A percentile compares a stretch with the other conserved stretches of the same genome.
These are phyloP conservation scores for Gardenia jasminoides DNA, from an alignment of 257 asterid genomes.

Conservation along the genomic window DNA sequence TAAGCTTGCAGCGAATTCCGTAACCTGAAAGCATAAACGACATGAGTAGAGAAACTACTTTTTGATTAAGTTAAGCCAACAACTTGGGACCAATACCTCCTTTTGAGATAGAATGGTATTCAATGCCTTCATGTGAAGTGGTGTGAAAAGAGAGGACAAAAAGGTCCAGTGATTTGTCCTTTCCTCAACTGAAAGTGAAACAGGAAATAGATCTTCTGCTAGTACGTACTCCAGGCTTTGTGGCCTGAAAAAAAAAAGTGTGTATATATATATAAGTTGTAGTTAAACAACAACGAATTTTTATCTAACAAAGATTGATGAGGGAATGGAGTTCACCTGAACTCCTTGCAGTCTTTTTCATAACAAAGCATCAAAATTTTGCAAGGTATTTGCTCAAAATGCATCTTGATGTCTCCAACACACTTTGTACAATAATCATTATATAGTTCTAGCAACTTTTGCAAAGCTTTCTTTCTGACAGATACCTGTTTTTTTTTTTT, in stretches of 20 bases:
- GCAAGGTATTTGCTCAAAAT: conserved; percentile 79
- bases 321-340: conserved; percentile 51
- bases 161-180: conserved; percentile 68
- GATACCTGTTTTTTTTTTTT: conserved; percentile 38
- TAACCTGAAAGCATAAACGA: conserved; percentile 44
- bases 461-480: conserved; percentile 70
- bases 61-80: conserved; percentile 16
- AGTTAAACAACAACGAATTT: neutral
- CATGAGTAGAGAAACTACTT: conserved; percentile 10
- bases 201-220: conserved; percentile 68
- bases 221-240: conserved; percentile 69
- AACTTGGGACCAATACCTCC: conserved; percentile 50
- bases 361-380: conserved; percentile 76
- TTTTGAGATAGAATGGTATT: conserved; percentile 60
- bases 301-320: neutral
- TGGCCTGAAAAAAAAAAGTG: conserved; percentile 48
- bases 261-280: neutral
- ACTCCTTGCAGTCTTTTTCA: conserved; percentile 79
- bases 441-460: conserved; percentile 75
- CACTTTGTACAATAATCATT: conserved; percentile 67
- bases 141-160: conserved; percentile 62
- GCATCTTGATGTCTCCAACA: conserved; percentile 34
- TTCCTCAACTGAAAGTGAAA: conserved; percentile 64
- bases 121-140: conserved; percentile 66
- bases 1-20: conserved; percentile 56